Evolutionary conservation across 768 basidiomycete genomes (phyloP).

Genomic region (Thelephora ganbajun): DNA sequence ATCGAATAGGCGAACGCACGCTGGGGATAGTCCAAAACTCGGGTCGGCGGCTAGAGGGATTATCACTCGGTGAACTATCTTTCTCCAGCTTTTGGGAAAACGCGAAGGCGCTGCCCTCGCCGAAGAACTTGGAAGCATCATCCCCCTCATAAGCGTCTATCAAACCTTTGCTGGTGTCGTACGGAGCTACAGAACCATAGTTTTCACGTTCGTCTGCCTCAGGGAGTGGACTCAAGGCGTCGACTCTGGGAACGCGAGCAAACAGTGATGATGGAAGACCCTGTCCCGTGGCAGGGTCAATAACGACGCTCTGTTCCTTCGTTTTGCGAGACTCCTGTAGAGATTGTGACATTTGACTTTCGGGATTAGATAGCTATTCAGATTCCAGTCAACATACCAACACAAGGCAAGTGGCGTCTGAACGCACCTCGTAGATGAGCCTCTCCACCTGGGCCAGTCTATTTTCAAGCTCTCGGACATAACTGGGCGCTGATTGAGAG

Average conservation of each 20-base stretch:
- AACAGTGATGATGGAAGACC: background rate
- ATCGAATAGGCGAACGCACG: background rate
- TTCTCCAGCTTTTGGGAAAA: background rate
- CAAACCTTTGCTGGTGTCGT: too few species aligned
- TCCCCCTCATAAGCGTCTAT: too few species aligned
- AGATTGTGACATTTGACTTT: background rate
- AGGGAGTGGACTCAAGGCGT: too few species aligned
- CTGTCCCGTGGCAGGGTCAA: background rate
- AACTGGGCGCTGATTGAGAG: background rate
- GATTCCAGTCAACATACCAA: too few species aligned
- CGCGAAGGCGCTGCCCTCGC: background rate
- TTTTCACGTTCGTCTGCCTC: too few species aligned
- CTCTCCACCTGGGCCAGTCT: conserved; percentile 16
- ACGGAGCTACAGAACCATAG: too few species aligned
- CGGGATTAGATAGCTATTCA: conserved; percentile 1
- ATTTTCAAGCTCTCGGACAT: conserved; percentile 14
- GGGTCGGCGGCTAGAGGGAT: background rate
- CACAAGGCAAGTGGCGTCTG: too few species aligned
- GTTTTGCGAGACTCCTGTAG: background rate
- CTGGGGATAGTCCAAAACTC: background rate
- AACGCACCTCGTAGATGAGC: conserved; percentile 13
- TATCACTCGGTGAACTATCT: background rate
- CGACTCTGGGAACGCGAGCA: too few species aligned
- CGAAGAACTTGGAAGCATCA: background rate
- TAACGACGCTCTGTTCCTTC: background rate